A percentile compares a stretch with the other conserved stretches of the same genome.
phyloP scores from a whole-genome alignment of 73 alveolate genomes.

The Tetrahymena thermophila region DNA sequence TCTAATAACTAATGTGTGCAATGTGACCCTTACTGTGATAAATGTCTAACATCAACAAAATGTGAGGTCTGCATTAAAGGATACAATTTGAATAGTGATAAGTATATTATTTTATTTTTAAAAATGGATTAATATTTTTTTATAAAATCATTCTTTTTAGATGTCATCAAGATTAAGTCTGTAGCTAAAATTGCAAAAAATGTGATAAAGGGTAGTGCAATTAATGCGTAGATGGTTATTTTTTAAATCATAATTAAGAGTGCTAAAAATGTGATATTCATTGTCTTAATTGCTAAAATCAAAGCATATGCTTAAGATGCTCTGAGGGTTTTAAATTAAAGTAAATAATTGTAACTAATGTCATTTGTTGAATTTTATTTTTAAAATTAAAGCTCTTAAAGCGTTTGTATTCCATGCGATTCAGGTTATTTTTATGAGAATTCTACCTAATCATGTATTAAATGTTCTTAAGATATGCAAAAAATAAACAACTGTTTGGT shows the following conservation, averaged over 20 bases:
- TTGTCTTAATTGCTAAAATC: background rate
- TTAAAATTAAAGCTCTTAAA: background rate
- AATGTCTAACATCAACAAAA: background rate
- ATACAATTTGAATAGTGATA: background rate
- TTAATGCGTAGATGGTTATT: background rate
- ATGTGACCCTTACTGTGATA: background rate
- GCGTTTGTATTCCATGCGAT: background rate
- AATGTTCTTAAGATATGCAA: background rate
- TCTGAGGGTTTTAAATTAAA: background rate
- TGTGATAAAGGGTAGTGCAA: background rate
- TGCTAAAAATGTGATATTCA: background rate
- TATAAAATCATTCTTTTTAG: too few species aligned
- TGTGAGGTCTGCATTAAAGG: background rate
- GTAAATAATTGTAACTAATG: background rate
- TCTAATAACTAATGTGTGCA: background rate
- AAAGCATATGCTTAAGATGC: background rate
- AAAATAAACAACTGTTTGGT: background rate
- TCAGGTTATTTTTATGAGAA: background rate
- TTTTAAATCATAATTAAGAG: background rate
- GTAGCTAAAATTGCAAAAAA: background rate
- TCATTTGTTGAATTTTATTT: too few species aligned
- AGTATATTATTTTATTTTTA: background rate
- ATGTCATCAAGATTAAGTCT: too few species aligned
- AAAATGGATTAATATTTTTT: too few species aligned
- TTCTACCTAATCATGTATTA: background rate